Evolutionary conservation across 2,329 filamentous ascomycete genomes (phyloP).

Genomic region (Aspergillus latus): DNA sequence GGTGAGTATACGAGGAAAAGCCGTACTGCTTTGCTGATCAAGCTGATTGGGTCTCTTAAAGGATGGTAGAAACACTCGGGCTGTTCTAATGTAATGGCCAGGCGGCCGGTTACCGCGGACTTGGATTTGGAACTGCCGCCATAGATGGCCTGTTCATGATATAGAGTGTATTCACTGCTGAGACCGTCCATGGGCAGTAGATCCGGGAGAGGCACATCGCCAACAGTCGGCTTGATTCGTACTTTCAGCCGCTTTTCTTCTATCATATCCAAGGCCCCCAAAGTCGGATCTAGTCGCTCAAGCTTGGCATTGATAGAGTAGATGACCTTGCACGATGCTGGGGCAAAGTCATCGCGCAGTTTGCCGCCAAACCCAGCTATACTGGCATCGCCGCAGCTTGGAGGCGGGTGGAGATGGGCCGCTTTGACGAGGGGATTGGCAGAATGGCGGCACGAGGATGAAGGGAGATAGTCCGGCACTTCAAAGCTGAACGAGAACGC

Average conservation of each 20-base stretch:
- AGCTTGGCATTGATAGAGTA: slow-evolving; percentile 15
- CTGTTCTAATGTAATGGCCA: slow-evolving; percentile 9
- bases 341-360: slow-evolving; percentile 20
- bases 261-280: slow-evolving; percentile 6
- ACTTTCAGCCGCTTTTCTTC: slow-evolving; percentile 16
- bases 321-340: slow-evolving; percentile 14
- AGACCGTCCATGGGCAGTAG: not conserved
- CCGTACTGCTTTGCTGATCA: slow-evolving; percentile 13
- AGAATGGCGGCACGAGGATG: slow-evolving; percentile 8
- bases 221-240: slow-evolving; percentile 15
- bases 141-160: not conserved
- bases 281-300: slow-evolving; percentile 4
- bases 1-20: slow-evolving; percentile 12
- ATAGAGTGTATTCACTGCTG: not conserved
- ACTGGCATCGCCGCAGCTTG: slow-evolving; percentile 19
- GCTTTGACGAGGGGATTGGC: slow-evolving; percentile 9
- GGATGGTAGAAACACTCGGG: slow-evolving; percentile 16
- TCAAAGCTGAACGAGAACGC: slow-evolving; percentile 9
- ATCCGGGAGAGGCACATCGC: slow-evolving; percentile 6
- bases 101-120: not conserved
- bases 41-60: slow-evolving; percentile 9
- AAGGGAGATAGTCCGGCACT: slow-evolving; percentile 13
- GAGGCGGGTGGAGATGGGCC: slow-evolving; percentile 20
- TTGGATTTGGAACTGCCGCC: not conserved
- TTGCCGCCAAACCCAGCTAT: slow-evolving; percentile 21